Conservation (phyloP, 2,329 filamentous ascomycete species). For the Emergomyces africanus region DNA sequence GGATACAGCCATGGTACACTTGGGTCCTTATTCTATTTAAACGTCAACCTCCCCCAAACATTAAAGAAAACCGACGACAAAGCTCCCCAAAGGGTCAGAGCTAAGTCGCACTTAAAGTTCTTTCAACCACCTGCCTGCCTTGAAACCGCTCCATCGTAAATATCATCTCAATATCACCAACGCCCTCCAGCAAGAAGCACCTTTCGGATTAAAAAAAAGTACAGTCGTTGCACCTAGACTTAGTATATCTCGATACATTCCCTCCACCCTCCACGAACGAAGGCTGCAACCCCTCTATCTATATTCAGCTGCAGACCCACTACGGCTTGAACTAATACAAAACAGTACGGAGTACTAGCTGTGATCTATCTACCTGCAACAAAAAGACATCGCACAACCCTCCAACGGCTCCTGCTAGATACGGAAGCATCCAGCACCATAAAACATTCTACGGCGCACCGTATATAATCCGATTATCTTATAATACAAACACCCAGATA, state of each 20-base stretch:
- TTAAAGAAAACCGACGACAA: no score
- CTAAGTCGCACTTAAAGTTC: no score
- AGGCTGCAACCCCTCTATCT: not conserved
- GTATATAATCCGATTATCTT: no score
- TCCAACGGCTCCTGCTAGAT: not conserved
- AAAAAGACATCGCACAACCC: not conserved
- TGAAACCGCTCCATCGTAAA: not conserved
- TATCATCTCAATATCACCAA: no score
- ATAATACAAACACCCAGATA: not conserved
- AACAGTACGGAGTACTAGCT: no score
- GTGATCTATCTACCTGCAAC: not conserved
- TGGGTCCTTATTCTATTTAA: no score
- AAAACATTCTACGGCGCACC: not conserved
- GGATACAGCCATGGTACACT: not conserved
- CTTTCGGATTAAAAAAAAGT: not conserved
- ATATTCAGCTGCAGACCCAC: no score
- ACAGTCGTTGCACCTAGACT: not conserved
- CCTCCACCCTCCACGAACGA: not conserved
- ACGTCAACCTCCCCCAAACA: no score
- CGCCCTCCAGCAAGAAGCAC: not conserved
- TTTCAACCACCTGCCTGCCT: not conserved
- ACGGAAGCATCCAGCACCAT: not conserved
- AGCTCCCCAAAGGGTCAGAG: not conserved
- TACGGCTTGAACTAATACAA: no score
- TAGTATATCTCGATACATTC: not conserved